Evolutionary conservation across 1,284 basidiomycete species (phyloP).

Genomic region (Malassezia sp.): DNA sequence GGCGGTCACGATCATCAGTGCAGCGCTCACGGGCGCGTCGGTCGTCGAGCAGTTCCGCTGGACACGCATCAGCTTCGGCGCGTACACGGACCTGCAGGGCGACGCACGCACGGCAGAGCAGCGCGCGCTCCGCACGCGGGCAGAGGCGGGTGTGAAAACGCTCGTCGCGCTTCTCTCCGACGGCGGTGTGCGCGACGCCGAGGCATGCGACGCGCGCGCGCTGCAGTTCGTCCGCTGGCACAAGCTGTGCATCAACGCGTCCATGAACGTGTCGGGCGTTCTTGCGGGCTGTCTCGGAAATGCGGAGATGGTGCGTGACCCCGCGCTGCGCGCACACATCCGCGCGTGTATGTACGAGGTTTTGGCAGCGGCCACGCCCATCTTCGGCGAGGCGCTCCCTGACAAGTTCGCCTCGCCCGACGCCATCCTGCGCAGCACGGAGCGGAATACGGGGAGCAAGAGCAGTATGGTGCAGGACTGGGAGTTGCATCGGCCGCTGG

Average conservation of each 20-base stretch:
- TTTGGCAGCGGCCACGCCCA: slow-evolving; percentile 43
- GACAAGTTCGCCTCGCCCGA: slow-evolving; percentile 46
- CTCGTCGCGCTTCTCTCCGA: slow-evolving; percentile 40
- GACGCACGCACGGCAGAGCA: slow-evolving; percentile 14
- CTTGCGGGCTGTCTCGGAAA: slow-evolving; percentile 48
- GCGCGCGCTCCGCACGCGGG: slow-evolving; percentile 7
- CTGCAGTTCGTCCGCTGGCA: slow-evolving; percentile 50
- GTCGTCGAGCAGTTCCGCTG: slow-evolving; percentile 49
- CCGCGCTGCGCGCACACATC: slow-evolving; percentile 45
- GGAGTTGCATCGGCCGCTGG: slow-evolving; percentile 46
- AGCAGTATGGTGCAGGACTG: slow-evolving; percentile 50
- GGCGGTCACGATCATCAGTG: slow-evolving; percentile 49
- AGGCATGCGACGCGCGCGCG: slow-evolving; percentile 44
- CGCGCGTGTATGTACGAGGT: slow-evolving; percentile 48
- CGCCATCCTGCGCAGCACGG: slow-evolving; percentile 45
- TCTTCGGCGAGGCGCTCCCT: slow-evolving; percentile 46
- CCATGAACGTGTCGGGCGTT: slow-evolving; percentile 49
- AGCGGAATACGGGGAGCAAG: slow-evolving; percentile 46
- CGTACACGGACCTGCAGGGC: slow-evolving; percentile 40
- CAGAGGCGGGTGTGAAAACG: slow-evolving; percentile 13
- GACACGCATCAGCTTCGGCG: slow-evolving; percentile 49
- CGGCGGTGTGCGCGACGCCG: slow-evolving; percentile 48
- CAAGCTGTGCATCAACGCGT: slow-evolving; percentile 49
- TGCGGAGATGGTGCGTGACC: slow-evolving; percentile 46
- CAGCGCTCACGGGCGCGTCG: slow-evolving; percentile 47